These are phyloP conservation scores for Inga leiocalycina DNA, from an alignment of 306 rosid genomes.

Conservation along the genomic window DNA sequence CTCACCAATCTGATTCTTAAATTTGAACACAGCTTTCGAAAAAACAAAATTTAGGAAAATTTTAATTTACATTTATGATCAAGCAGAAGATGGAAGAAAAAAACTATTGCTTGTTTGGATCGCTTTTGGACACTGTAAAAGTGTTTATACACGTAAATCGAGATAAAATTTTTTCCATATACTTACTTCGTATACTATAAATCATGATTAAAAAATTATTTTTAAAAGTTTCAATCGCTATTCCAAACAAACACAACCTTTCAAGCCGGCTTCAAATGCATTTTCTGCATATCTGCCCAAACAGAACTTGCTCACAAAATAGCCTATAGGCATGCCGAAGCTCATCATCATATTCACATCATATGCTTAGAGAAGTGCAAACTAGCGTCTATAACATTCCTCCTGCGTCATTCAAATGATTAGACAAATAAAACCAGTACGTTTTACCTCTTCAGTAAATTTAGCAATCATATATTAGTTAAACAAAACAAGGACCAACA, in stretches of 20 bases:
- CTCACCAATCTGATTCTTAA: constrained; percentile 35
- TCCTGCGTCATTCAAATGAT: constrained; percentile 46
- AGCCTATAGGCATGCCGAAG: not conserved
- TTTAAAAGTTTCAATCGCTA: too few relatives aligned
- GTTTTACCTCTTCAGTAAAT: not conserved
- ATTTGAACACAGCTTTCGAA: constrained; percentile 4
- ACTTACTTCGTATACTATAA: too few relatives aligned
- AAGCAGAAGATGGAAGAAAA: constrained; percentile 9
- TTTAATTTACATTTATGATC: constrained; percentile 29
- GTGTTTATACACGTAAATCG: too few relatives aligned
- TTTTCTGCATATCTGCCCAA: constrained; percentile 9
- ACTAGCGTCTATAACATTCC: constrained; percentile 31
- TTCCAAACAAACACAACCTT: not conserved
- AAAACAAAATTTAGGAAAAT: not conserved
- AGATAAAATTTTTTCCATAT: too few relatives aligned
- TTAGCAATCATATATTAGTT: not conserved
- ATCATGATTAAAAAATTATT: too few relatives aligned
- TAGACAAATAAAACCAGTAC: not conserved
- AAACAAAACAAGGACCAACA: not conserved
- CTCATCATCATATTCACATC: not conserved
- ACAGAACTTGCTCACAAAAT: constrained; percentile 1
- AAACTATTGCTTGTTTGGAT: not conserved
- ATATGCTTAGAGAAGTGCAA: constrained; percentile 11
- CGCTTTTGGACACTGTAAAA: too few relatives aligned
- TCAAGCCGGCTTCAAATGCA: not conserved